Conservation (phyloP, 805 yeast species). For the Dipodascus geniculatus region DNA sequence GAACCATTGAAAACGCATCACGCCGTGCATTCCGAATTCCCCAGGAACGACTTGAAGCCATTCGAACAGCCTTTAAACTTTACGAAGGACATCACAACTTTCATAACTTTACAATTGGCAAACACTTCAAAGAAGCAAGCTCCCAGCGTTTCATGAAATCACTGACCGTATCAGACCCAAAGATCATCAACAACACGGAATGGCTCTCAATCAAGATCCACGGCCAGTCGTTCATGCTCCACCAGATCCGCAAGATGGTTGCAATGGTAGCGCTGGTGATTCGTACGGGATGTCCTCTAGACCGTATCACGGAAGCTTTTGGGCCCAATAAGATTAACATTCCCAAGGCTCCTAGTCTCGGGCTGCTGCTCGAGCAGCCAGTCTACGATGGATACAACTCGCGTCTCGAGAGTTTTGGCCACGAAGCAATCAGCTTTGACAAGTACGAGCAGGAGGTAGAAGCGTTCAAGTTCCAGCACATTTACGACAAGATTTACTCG, state of each 20-base stretch:
- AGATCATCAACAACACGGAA: slow-evolving; percentile 84
- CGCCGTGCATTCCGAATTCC: slow-evolving; percentile 63
- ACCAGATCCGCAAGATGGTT: slow-evolving; percentile 96
- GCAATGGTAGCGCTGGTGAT: slow-evolving; percentile 84
- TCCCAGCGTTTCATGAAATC: slow-evolving; percentile 74
- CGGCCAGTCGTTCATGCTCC: slow-evolving; percentile 97
- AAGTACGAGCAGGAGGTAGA: slow-evolving; percentile 61
- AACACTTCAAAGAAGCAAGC: slow-evolving; percentile 70
- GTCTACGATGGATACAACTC: slow-evolving; percentile 79
- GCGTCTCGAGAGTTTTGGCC: slow-evolving; percentile 62
- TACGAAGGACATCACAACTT: slow-evolving; percentile 88
- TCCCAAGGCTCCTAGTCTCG: slow-evolving; percentile 96
- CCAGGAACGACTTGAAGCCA: slow-evolving; percentile 43
- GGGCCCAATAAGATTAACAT: slow-evolving; percentile 65
- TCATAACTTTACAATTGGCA: slow-evolving; percentile 81
- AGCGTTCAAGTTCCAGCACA: slow-evolving; percentile 73
- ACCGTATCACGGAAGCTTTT: slow-evolving; percentile 69
- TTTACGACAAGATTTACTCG: slow-evolving; percentile 83
- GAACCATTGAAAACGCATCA: slow-evolving; percentile 50
- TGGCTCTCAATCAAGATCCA: slow-evolving; percentile 95
- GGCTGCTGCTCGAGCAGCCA: slow-evolving; percentile 80
- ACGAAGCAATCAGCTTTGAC: slow-evolving; percentile 59
- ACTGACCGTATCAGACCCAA: slow-evolving; percentile 74
- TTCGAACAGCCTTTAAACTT: slow-evolving; percentile 57
- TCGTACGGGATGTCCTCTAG: slow-evolving; percentile 74